These are phyloP conservation scores for Thermomucor indicae-seudaticae DNA, from an alignment of 371 early-diverging fungal genomes.

Conservation along the genomic window DNA sequence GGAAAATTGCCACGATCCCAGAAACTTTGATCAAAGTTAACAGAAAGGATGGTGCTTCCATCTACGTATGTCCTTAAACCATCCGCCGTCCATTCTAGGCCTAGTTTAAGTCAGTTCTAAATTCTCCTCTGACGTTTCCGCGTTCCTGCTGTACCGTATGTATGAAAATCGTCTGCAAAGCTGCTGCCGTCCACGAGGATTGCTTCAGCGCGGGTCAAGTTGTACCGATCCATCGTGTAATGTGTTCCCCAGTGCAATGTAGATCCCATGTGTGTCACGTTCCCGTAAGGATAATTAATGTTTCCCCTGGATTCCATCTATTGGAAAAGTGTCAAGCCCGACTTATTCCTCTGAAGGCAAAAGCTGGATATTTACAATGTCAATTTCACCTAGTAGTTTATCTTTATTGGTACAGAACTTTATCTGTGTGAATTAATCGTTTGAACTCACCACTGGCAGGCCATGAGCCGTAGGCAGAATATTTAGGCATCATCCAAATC, in stretches of 20 bases:
- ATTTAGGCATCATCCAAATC: slow-evolving; percentile 70
- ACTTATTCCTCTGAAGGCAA: background rate
- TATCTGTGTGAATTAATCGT: slow-evolving; percentile 9
- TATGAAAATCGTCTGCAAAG: slow-evolving; percentile 46
- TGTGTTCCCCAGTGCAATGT: slow-evolving; percentile 65
- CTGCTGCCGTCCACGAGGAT: slow-evolving; percentile 18
- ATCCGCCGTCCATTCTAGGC: slow-evolving; percentile 61
- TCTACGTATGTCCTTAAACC: slow-evolving; percentile 62
- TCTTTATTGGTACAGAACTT: background rate
- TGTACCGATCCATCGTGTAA: slow-evolving; percentile 34
- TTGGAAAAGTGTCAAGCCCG: background rate
- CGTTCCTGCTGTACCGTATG: slow-evolving; percentile 18
- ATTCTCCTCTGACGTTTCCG: background rate
- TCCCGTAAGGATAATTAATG: slow-evolving; percentile 38
- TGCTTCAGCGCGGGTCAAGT: slow-evolving; percentile 38
- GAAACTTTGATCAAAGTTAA: slow-evolving; percentile 49
- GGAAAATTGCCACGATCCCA: slow-evolving; percentile 46
- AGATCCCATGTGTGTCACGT: slow-evolving; percentile 41
- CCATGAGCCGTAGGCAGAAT: slow-evolving; percentile 67
- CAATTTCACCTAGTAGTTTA: slow-evolving; percentile 34
- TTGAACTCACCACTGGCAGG: slow-evolving; percentile 64
- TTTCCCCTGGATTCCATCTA: slow-evolving; percentile 65
- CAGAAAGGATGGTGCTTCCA: slow-evolving; percentile 44
- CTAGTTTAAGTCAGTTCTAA: slow-evolving; percentile 1
- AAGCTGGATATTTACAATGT: slow-evolving; percentile 32